Percentiles rank a stretch among this genome's conserved stretches.
Conservation (phyloP, 2,329 filamentous ascomycete species). For the Penicillium sp. region DNA sequence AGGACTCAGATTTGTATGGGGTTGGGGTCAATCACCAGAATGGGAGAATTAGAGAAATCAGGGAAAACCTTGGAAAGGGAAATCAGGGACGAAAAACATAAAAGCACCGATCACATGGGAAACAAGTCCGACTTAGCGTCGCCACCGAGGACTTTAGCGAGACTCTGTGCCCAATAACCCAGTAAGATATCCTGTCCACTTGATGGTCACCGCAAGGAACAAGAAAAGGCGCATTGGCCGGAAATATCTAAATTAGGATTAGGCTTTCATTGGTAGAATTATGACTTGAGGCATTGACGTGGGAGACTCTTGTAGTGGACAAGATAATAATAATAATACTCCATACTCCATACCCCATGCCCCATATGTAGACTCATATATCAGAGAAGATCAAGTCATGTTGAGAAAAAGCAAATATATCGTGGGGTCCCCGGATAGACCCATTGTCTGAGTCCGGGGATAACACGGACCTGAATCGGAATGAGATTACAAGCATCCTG, state of each 20-base stretch:
- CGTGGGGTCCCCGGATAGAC: conserved; percentile 3
- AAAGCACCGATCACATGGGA: background rate
- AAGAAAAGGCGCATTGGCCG: background rate
- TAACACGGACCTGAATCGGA: background rate
- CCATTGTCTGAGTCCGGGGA: background rate
- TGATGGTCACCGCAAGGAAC: background rate
- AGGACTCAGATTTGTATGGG: background rate
- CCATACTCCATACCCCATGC: too few species aligned
- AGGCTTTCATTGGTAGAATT: background rate
- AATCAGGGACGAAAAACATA: background rate
- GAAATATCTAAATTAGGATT: background rate
- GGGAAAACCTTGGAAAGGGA: background rate
- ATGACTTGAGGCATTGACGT: background rate
- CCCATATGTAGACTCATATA: background rate
- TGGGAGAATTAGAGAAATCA: background rate
- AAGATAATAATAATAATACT: background rate
- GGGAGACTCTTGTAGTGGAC: background rate
- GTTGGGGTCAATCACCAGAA: background rate
- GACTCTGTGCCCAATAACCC: background rate
- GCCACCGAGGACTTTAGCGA: background rate
- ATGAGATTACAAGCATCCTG: too few species aligned
- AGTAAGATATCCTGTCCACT: background rate
- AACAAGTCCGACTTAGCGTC: background rate
- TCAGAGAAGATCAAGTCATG: background rate
- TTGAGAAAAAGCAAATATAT: background rate